Base-by-base conservation (phyloP, 805 yeast species). In the Starmerella kuoi region DNA sequence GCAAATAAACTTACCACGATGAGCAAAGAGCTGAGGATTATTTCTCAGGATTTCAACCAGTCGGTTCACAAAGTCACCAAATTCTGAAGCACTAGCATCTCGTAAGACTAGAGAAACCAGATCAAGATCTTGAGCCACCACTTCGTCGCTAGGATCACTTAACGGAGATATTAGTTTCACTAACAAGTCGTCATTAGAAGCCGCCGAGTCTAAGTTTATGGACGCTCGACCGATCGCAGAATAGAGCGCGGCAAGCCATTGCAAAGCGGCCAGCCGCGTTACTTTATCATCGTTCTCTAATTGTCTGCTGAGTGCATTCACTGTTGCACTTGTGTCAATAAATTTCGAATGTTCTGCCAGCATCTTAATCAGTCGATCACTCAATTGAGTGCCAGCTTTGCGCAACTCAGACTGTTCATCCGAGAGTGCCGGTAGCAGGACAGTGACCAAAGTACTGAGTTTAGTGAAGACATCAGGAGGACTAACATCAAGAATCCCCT, bases 191-290 rank as follows among this genome's bases (percentile, higher is more conserved):
- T 86, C 77, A 34, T 85, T 79, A 44, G 74, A 73, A 40, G 74
- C 79, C 44, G 62, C 55, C 30, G 31, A 58, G 53, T 19, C 60
- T 57, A 20, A 35, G 6, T 26, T 23, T 25, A 3, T 35, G n/a
- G 22, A 25, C 25, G 37, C 26, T 11, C 26, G 24, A 9, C 17
- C 21, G 17, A 24, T 20, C n/a, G 37, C 37, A 11, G 37, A 33
- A 55, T 86, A 88, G 31, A 91, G 67, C 70, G 84, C 74, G 14
- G 77, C 75, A 25, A 91, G 66, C 98, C 98, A 91, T 49, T 87
- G 94, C 27, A 91, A 64, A 20, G 91, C 78, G 0, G 93, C 84
- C 26, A 85, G 69, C 45, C 91, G 70, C 0, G 95, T 81, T 23
- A 77, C 75, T 47, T 85, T 94, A 51, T 82, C 78, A 40, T 80